These are phyloP conservation scores for Microsporum ferrugineum DNA, from an alignment of 2,329 filamentous ascomycete species.

Conservation along the genomic window DNA sequence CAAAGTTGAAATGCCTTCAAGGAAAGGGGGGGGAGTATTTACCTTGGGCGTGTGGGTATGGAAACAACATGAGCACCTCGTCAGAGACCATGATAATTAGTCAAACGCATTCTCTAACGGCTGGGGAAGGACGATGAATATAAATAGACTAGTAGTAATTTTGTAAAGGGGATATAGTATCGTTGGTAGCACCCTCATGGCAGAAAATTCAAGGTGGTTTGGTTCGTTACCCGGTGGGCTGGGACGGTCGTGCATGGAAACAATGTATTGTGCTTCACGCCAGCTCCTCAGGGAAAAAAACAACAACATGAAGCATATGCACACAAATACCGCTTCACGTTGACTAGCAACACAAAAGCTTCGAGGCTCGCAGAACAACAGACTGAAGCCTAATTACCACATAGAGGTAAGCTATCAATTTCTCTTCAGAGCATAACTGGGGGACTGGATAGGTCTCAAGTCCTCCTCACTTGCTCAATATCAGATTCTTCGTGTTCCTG, in stretches of 20 bases:
- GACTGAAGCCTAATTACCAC: background rate
- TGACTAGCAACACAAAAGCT: background rate
- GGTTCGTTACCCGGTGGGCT: background rate
- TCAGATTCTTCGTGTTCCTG: background rate
- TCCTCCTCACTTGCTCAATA: background rate
- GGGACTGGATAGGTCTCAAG: background rate
- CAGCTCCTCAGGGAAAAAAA: background rate
- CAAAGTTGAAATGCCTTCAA: background rate
- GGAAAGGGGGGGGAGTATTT: background rate
- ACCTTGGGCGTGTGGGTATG: too few species aligned
- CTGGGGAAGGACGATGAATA: background rate
- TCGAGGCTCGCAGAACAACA: background rate
- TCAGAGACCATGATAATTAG: too few species aligned
- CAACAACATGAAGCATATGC: background rate
- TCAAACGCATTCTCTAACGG: background rate
- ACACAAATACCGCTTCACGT: background rate
- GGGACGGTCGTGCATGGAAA: background rate
- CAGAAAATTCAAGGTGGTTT: background rate
- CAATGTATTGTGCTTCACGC: background rate
- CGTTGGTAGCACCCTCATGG: background rate
- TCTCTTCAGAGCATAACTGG: background rate
- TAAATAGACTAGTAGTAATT: too few species aligned
- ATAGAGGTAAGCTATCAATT: background rate
- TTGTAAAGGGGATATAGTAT: background rate
- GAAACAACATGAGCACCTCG: too few species aligned